phyloP scores from a whole-genome alignment of 768 basidiomycete species.

The Macrolepiota fuliginosa region DNA sequence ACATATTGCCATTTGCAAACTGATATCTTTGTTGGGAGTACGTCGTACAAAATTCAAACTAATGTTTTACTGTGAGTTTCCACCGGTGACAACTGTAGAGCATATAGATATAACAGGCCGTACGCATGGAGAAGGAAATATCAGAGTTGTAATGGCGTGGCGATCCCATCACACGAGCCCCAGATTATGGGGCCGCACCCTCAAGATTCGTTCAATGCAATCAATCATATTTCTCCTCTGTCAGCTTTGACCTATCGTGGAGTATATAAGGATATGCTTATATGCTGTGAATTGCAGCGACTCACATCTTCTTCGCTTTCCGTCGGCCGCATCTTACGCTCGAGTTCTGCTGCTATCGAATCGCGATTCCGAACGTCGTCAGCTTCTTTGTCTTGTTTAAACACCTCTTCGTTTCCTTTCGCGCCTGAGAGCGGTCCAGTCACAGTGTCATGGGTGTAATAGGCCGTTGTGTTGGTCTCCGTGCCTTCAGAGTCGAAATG shows the following conservation, averaged over 20 bases:
- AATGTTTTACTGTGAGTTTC: background rate
- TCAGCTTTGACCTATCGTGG: slow-evolving; percentile 15
- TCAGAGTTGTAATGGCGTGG: background rate
- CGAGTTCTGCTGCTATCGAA: slow-evolving; percentile 11
- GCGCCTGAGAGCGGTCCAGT: slow-evolving; percentile 41
- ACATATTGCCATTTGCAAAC: background rate
- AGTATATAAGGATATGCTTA: background rate
- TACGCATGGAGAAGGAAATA: background rate
- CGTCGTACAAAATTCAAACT: background rate
- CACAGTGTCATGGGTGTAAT: slow-evolving; percentile 41
- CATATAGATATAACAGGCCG: background rate
- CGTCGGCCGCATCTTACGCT: slow-evolving; percentile 22
- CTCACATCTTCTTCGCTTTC: slow-evolving; percentile 31
- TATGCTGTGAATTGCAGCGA: background rate
- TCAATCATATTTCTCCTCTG: slow-evolving; percentile 9
- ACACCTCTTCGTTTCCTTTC: slow-evolving; percentile 29
- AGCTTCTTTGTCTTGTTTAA: slow-evolving; percentile 19
- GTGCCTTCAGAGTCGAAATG: slow-evolving; percentile 35
- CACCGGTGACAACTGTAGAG: background rate
- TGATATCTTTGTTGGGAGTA: background rate
- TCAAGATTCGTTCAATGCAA: background rate
- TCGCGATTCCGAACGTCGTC: slow-evolving; percentile 16
- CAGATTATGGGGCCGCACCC: background rate
- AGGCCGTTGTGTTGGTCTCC: slow-evolving; percentile 32
- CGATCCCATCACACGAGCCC: background rate